Evolutionary conservation across 1,284 basidiomycete genomes (phyloP), one percentile per base, ranked within the genome.

Genomic region (Pseudozyma hubeiensis): DNA sequence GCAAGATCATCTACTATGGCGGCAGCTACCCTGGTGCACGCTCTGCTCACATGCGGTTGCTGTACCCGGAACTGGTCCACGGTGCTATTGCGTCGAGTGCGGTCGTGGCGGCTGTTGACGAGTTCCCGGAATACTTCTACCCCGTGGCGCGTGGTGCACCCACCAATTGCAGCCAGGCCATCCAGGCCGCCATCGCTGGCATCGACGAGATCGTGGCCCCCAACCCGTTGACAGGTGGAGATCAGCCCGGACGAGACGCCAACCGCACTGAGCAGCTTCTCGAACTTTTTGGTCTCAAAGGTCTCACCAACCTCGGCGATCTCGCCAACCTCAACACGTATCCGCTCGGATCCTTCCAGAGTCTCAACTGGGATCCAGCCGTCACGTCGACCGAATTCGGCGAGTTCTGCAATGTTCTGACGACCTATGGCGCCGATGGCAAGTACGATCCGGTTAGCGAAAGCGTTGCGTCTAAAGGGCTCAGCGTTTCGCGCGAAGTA

Each of bases 1-100:
- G 75, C 37, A 78, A 69, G 51, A 96, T 94, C 92, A 93, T 98
- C 71, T 96, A 96, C 85, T 97, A 97, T 79, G 95, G 96, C 31
- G 76, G 80, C n/a, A 80, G 77, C 0, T 95, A 98, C 81, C 94
- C 95, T 7, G 96, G 96, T 52, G 95, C 93, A 5, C 90, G 95
- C 16, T 91, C 94, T 0, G 96, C 96, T 0, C 93, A 97, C 80
- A 94, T 97, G 91, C 90, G 89, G 52, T 57, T 93, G 34, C 87
- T 94, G 10, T 93, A 93, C 80, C 94, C 94, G 0, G 89, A 96
- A 30, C 87, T 95, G 11, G 92, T 95, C 5, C 95, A 89, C 85
- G 96, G 94, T 17, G 91, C 93, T 0, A 96, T 98, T 70, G 93
- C 94, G 1, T 93, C 91, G 8, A 82, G 80, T 11, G 85, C 81